Evolutionary conservation across 495 filamentous ascomycete species (phyloP).

Genomic region (Glonium stellatum): DNA sequence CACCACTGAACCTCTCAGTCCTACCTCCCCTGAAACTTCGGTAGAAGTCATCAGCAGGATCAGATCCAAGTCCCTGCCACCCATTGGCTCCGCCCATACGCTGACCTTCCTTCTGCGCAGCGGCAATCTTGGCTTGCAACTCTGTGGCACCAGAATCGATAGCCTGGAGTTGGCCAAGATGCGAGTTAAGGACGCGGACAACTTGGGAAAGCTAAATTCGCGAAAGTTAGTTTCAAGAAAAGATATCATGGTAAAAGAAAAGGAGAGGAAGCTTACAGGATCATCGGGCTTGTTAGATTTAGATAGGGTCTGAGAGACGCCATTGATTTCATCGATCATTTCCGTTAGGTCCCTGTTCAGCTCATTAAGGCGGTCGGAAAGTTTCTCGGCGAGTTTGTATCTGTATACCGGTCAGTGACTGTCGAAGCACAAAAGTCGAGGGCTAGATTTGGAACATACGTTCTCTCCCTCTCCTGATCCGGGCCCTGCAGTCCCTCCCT

Average conservation of each 20-base stretch:
- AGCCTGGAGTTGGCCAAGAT: conserved; percentile 79
- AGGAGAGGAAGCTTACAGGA: conserved; percentile 58
- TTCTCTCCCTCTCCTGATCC: conserved; percentile 89
- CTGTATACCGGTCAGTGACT: conserved; percentile 11
- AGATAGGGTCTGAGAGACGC: conserved; percentile 70
- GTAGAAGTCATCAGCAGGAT: conserved; percentile 53
- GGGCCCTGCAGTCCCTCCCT: conserved; percentile 73
- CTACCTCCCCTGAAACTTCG: conserved; percentile 22
- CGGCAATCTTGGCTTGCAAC: conserved; percentile 68
- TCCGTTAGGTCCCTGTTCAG: conserved; percentile 84
- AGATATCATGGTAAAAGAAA: conserved; percentile 4
- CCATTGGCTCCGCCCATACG: conserved; percentile 55
- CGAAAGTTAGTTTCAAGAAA: conserved; percentile 2
- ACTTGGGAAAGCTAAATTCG: conserved; percentile 75
- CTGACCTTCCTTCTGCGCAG: conserved; percentile 68
- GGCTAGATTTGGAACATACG: conserved; percentile 42
- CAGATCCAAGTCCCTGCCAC: conserved; percentile 47
- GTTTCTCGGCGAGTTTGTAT: conserved; percentile 68
- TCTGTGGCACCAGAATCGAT: conserved; percentile 81
- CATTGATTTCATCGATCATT: conserved; percentile 98
- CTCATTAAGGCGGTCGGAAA: conserved; percentile 77
- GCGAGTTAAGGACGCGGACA: conserved; percentile 85
- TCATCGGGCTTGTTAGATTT: conserved; percentile 86
- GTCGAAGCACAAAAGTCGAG: not conserved
- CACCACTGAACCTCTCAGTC: conserved; percentile 22